A percentile compares a stretch with the other conserved stretches of the same genome.
phyloP scores from a whole-genome alignment of 2,329 filamentous ascomycete species.

The Paecilomyces formosus region DNA sequence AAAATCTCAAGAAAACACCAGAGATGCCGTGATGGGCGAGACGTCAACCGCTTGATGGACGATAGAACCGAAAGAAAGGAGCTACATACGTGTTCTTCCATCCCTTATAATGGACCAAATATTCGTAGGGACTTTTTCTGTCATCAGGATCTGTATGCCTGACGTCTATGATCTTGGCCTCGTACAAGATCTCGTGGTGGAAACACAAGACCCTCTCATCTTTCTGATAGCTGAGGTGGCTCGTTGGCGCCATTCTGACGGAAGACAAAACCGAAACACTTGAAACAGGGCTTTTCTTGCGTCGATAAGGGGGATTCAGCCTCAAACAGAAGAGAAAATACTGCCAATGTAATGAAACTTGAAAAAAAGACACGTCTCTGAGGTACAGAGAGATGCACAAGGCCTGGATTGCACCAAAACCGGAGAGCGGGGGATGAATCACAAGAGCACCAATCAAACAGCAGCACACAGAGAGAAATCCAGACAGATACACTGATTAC shows the following conservation, averaged over 20 bases:
- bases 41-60: neutral
- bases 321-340: neutral
- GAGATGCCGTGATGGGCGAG: neutral
- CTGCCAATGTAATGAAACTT: neutral
- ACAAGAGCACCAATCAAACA: neutral
- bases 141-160: conserved; percentile 54
- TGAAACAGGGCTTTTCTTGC: neutral
- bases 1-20: neutral
- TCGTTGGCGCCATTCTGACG: conserved; percentile 54
- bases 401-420: neutral
- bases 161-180: conserved; percentile 87
- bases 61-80: conserved; percentile 4
- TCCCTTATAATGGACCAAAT: conserved; percentile 96
- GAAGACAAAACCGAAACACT: conserved; percentile 11
- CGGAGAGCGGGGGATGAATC: neutral
- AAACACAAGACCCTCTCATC: conserved; percentile 96
- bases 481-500: neutral
- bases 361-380: neutral
- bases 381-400: neutral
- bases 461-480: neutral
- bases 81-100: conserved; percentile 88
- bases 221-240: conserved; percentile 52
- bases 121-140: conserved; percentile 70
- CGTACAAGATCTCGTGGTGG: conserved; percentile 93
- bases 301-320: neutral